A percentile compares a stretch with the other conserved stretches of the same genome.
These are phyloP conservation scores for Aureobasidium sp. DNA, from an alignment of 2,329 filamentous ascomycete genomes.

Conservation along the genomic window DNA sequence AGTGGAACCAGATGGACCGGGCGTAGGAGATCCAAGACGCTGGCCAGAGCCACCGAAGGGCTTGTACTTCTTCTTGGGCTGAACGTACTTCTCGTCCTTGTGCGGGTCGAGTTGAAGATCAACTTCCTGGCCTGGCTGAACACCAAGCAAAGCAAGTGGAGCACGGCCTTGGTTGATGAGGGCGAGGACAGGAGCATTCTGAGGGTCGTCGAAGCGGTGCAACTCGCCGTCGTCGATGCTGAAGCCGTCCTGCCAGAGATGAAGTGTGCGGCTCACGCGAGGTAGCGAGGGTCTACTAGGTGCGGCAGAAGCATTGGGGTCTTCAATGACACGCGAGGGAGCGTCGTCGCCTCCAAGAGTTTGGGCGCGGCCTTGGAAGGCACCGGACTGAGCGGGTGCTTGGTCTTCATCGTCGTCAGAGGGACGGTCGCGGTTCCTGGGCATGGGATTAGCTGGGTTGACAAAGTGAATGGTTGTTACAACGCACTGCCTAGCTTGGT, in stretches of 20 bases:
- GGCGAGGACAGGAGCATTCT: slow-evolving; percentile 60
- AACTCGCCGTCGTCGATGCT: slow-evolving; percentile 76
- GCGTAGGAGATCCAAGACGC: slow-evolving; percentile 68
- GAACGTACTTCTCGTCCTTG: slow-evolving; percentile 64
- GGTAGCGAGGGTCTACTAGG: slow-evolving; percentile 26
- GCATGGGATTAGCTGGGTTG: background rate
- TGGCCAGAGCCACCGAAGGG: slow-evolving; percentile 66
- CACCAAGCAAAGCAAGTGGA: slow-evolving; percentile 69
- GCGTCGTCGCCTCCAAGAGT: slow-evolving; percentile 71
- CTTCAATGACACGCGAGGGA: slow-evolving; percentile 59
- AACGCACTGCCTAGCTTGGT: slow-evolving; percentile 36
- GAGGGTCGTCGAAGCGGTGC: slow-evolving; percentile 69
- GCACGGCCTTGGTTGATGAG: slow-evolving; percentile 72
- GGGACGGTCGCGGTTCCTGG: slow-evolving; percentile 52
- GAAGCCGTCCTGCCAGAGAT: slow-evolving; percentile 78
- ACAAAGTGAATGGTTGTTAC: background rate
- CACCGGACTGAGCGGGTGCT: slow-evolving; percentile 25
- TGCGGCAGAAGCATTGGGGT: slow-evolving; percentile 39
- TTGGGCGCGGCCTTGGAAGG: slow-evolving; percentile 62
- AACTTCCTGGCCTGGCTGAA: slow-evolving; percentile 63
- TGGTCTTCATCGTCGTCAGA: slow-evolving; percentile 41
- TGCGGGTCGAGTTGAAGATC: slow-evolving; percentile 69
- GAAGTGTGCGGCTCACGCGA: slow-evolving; percentile 59
- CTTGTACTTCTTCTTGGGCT: slow-evolving; percentile 65
- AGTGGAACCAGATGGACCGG: slow-evolving; percentile 42